Evolutionary conservation across 805 yeast species (phyloP), one percentile per base, ranked within the genome.

Genomic region (Candida pseudofarinosa): DNA sequence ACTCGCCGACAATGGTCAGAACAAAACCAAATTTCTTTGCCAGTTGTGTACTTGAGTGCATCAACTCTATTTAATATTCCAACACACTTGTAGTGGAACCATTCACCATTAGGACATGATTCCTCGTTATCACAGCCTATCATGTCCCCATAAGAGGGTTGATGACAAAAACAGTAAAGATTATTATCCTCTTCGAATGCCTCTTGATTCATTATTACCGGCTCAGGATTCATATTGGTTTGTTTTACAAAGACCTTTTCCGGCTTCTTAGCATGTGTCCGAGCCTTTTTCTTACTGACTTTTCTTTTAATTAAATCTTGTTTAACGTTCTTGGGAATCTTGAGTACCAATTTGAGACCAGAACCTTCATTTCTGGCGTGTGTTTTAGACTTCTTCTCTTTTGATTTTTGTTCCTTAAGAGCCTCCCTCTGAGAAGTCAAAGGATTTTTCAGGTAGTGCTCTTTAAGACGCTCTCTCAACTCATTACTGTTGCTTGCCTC

Each of bases 101-200:
- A 70, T 26, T 67, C 74, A 1, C 75, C 75, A 41, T 70, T 70
- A 19, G 69, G 66, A 46, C 75, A 70, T 13, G 58, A 45, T 3
- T 48, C 54, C 41, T 57, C 62, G 49, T 88, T 86, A 59, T 91
- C 99, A 65, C 99, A 91, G 0, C 93, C 97, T 51, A 91, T 88
- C 99, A 91, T 91, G 54, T 83, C 88, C 18, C 99, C 99, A 64
- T 84, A 88, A 0, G 97, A 89, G 0, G 86, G 95, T 52, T 90
- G 88, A 58, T 88, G 95, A 59, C 99, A 91, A 66, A 86, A 85
- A 62, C 99, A 91, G 61, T 91, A 91, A 40, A 60, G 44, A 40
- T 57, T 58, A 36, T 56, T 61, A 54, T 55, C 59, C 37, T 49
- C 56, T 23, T 46, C 56, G 16, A 16, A 26, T 14, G 23, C 19